These are phyloP conservation scores for Kregervanrija delftensis DNA, from an alignment of 805 yeast species.

Conservation along the genomic window DNA sequence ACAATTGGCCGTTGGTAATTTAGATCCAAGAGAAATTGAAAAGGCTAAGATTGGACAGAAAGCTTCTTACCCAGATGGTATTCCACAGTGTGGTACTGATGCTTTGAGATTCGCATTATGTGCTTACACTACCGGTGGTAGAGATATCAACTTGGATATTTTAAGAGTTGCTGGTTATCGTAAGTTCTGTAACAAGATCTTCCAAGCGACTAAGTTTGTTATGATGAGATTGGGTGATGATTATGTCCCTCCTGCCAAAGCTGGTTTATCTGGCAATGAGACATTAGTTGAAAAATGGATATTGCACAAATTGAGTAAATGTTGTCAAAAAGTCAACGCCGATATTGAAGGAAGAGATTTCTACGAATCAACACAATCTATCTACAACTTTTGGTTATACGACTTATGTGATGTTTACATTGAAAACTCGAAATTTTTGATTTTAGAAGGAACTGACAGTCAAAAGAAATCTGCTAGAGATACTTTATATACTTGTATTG, in stretches of 20 bases:
- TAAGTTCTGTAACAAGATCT: conserved; percentile 98
- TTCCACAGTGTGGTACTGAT: conserved; percentile 99
- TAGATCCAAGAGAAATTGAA: conserved; percentile 82
- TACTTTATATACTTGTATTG: conserved; percentile 88
- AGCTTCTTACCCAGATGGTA: conserved; percentile 89
- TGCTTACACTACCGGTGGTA: conserved; percentile 97
- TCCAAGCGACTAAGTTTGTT: conserved; percentile 97
- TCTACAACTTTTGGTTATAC: conserved; percentile 91
- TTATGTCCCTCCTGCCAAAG: conserved; percentile 70
- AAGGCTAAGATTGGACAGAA: conserved; percentile 86
- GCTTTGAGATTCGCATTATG: conserved; percentile 97
- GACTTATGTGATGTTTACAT: conserved; percentile 96
- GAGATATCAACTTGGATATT: conserved; percentile 95
- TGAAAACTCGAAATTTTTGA: conserved; percentile 91
- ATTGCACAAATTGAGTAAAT: conserved; percentile 70
- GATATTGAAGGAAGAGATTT: conserved; percentile 82
- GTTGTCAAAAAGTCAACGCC: conserved; percentile 57
- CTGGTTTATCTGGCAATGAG: conserved; percentile 63
- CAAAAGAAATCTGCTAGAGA: conserved; percentile 89
- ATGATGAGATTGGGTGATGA: conserved; percentile 87
- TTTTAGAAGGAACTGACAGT: conserved; percentile 80
- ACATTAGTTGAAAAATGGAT: conserved; percentile 97
- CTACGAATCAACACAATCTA: conserved; percentile 76
- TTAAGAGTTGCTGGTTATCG: conserved; percentile 97
- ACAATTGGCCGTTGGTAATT: conserved; percentile 71